Conservation (phyloP, 2,329 filamentous ascomycete genomes). For the Sporothrix brunneoviolacea region DNA sequence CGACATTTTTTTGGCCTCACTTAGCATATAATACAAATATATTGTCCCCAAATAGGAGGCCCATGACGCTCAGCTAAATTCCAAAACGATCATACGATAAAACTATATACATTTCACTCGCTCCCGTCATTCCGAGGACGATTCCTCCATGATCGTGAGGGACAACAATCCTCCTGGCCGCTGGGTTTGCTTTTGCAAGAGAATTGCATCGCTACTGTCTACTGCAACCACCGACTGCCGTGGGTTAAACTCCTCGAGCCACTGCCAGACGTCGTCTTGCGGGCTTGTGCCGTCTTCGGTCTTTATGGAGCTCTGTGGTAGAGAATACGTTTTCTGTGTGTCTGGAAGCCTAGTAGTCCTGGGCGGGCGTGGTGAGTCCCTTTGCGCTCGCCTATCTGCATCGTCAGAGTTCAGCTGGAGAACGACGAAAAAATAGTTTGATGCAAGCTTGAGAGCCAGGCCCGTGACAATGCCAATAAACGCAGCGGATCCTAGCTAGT, state of each 20-base stretch:
- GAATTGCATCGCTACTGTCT: neutral
- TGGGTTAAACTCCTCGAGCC: conserved; percentile 19
- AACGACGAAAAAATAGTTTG: conserved; percentile 45
- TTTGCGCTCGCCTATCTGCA: too few relatives aligned
- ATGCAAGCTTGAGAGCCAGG: conserved; percentile 50
- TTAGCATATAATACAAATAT: too few relatives aligned
- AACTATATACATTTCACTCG: too few relatives aligned
- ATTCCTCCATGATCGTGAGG: conserved; percentile 17
- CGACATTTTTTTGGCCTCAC: too few relatives aligned
- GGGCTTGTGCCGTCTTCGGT: neutral
- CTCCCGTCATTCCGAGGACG: conserved; percentile 9
- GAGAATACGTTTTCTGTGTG: too few relatives aligned
- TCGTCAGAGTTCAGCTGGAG: conserved; percentile 34
- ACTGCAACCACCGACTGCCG: neutral
- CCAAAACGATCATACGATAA: too few relatives aligned
- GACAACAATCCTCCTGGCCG: conserved; percentile 9
- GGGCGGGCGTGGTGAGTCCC: too few relatives aligned
- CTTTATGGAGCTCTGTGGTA: neutral
- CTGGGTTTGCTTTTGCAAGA: neutral
- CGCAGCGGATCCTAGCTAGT: conserved; percentile 52
- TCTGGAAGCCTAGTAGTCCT: too few relatives aligned
- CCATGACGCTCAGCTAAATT: too few relatives aligned
- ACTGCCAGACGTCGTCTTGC: conserved; percentile 18
- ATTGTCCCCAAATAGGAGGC: too few relatives aligned
- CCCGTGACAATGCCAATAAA: conserved; percentile 61